A percentile compares a stretch with the other conserved stretches of the same genome.
These are phyloP conservation scores for Botryobasidium botryosum DNA, from an alignment of 768 basidiomycete species.

Conservation along the genomic window DNA sequence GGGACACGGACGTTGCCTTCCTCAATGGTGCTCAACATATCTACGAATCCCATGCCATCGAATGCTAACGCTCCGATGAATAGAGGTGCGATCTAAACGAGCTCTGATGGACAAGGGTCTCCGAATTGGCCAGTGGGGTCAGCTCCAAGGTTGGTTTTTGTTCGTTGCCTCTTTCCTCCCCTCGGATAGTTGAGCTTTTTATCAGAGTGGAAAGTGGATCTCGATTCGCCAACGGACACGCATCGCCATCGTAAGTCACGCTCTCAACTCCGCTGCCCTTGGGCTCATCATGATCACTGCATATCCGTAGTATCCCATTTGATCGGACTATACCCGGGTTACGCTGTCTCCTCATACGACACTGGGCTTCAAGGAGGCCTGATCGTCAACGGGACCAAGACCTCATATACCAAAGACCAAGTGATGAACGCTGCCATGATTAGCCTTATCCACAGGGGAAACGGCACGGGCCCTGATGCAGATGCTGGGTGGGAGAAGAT, in stretches of 20 bases:
- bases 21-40: conserved; percentile 29
- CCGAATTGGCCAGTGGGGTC: conserved; percentile 56
- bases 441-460: conserved; percentile 50
- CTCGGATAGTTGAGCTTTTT: neutral
- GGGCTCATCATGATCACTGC: too few relatives aligned
- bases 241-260: conserved; percentile 42
- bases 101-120: conserved; percentile 31
- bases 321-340: conserved; percentile 61
- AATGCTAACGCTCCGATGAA: neutral
- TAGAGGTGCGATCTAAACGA: conserved; percentile 41
- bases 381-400: conserved; percentile 5
- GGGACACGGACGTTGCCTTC: conserved; percentile 46
- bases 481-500: conserved; percentile 68
- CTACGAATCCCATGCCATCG: neutral
- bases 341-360: conserved; percentile 29
- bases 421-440: conserved; percentile 39
- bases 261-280: too few relatives aligned
- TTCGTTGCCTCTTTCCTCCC: neutral
- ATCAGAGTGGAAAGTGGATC: conserved; percentile 63
- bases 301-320: too few relatives aligned
- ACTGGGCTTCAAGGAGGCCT: conserved; percentile 3
- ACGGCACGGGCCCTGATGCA: conserved; percentile 54
- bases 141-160: conserved; percentile 44
- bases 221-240: conserved; percentile 43
- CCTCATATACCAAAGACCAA: conserved; percentile 32